Base-by-base conservation (phyloP, 176 grass and related monocot species). In the Alloteropsis semialata region DNA sequence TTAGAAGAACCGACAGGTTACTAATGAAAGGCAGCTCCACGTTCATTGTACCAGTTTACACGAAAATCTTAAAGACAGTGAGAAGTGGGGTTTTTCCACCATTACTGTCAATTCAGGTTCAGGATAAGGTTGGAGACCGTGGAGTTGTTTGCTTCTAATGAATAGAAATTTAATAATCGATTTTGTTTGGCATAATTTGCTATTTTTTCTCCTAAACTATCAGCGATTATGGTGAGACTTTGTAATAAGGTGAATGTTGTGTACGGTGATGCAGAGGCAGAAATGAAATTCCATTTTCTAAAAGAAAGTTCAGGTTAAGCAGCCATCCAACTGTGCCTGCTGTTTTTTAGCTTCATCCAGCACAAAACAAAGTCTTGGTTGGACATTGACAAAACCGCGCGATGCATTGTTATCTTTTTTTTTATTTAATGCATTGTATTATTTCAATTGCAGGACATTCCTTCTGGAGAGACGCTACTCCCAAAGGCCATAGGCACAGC, bases 381-480 rank as follows among this genome's bases (percentile, higher is more conserved):
- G 37, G 57, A 6, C 15, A 57, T 74, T 27, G 48, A 34, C 49
- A 81, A 81, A 67, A 75, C 53, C 45, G 74, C 14, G 42, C 22
- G 22, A 60, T 70, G 73, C 53, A 46, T 68, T 46, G 13, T 53
- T n/a, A n/a, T n/a, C n/a, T n/a, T n/a, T n/a, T n/a, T n/a, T n/a
- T n/a, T n/a, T n/a, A n/a, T n/a, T n/a, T n/a, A n/a, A 60, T 70
- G 73, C 53, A 46, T 68, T 46, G 13, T 53, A 44, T 41, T 63
- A 42, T 79, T 65, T 65, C 43, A 64, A 59, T 48, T 64, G 25
- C 41, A 48, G 41, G 76, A 79, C 76, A 65, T 62, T 78, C 76
- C 27, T 78, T 78, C 59, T 10, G 58, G 28, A 66, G 50, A 15
- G 48, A 74, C 28, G 28, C 58, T 16, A 33, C 25, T 22, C 41